phyloP scores from a whole-genome alignment of 2,329 filamentous ascomycete genomes.

The Stylonectria norvegica region DNA sequence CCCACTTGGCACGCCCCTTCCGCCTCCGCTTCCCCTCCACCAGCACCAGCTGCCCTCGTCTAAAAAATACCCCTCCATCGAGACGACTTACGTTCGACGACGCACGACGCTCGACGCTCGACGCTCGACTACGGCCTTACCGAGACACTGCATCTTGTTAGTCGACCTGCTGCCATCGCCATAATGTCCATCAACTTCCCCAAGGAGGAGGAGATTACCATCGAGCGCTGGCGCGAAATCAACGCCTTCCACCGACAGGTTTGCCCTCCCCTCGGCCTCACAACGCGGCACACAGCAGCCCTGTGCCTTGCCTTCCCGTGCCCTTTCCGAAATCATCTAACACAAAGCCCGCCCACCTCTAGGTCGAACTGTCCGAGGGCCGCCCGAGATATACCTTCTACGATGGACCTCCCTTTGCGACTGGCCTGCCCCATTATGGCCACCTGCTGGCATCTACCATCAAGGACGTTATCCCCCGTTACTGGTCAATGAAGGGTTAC shows the following conservation, averaged over 20 bases:
- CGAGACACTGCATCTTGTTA: too few relatives aligned
- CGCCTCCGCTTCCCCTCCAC: too few relatives aligned
- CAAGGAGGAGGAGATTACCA: conserved; percentile 80
- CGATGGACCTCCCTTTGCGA: conserved; percentile 79
- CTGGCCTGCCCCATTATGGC: conserved; percentile 62
- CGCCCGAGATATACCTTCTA: conserved; percentile 91
- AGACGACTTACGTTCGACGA: conserved; percentile 11
- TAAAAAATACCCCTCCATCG: conserved; percentile 27
- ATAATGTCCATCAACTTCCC: conserved; percentile 88
- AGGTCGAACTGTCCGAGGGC: conserved; percentile 76
- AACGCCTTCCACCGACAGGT: conserved; percentile 86
- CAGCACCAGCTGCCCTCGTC: conserved; percentile 19
- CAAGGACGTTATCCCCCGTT: conserved; percentile 94
- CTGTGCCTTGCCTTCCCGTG: neutral
- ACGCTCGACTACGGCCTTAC: neutral
- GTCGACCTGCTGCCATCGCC: conserved; percentile 8
- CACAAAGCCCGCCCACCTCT: neutral
- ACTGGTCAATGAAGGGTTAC: conserved; percentile 96
- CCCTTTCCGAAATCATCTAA: conserved; percentile 8
- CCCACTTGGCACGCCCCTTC: too few relatives aligned
- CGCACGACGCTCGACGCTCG: neutral
- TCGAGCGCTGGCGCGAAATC: conserved; percentile 86
- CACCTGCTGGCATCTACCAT: conserved; percentile 89
- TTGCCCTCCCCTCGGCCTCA: conserved; percentile 17
- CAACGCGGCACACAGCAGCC: too few relatives aligned